A percentile compares a stretch with the other conserved stretches of the same genome.
phyloP scores from a whole-genome alignment of 176 grass and related monocot genomes.

The Cocos nucifera region DNA sequence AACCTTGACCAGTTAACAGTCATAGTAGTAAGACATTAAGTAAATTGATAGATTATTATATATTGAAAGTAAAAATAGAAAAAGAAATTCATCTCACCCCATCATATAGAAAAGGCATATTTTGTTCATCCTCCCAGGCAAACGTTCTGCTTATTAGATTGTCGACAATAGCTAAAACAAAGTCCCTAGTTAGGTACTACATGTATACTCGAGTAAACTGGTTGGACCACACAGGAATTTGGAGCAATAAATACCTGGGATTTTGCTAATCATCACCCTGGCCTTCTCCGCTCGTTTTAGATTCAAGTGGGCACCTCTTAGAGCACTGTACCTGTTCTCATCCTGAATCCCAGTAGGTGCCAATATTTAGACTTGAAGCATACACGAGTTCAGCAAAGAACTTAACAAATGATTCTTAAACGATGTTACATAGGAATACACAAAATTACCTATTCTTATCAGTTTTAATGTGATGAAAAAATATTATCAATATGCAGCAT shows the following conservation, averaged over 20 bases:
- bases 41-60: too few relatives aligned
- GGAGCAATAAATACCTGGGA: constrained; percentile 52
- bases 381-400: too few relatives aligned
- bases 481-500: too few relatives aligned
- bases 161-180: constrained; percentile 62
- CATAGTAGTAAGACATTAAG: too few relatives aligned
- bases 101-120: constrained; percentile 72
- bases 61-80: not conserved
- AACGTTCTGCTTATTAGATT: constrained; percentile 79
- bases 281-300: constrained; percentile 94
- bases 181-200: not conserved
- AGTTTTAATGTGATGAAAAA: too few relatives aligned
- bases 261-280: constrained; percentile 66
- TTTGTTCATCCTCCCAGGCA: constrained; percentile 71
- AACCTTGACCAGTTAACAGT: constrained; percentile 34
- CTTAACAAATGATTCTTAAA: too few relatives aligned
- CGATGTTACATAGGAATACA: too few relatives aligned
- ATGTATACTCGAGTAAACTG: too few relatives aligned
- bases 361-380: too few relatives aligned
- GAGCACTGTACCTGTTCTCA: constrained; percentile 68
- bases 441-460: too few relatives aligned
- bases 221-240: not conserved
- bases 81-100: constrained; percentile 43
- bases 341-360: constrained; percentile 32
- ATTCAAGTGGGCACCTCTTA: constrained; percentile 82